Base-by-base conservation (phyloP, 345 rosid species). In the Barbarea vulgaris region DNA sequence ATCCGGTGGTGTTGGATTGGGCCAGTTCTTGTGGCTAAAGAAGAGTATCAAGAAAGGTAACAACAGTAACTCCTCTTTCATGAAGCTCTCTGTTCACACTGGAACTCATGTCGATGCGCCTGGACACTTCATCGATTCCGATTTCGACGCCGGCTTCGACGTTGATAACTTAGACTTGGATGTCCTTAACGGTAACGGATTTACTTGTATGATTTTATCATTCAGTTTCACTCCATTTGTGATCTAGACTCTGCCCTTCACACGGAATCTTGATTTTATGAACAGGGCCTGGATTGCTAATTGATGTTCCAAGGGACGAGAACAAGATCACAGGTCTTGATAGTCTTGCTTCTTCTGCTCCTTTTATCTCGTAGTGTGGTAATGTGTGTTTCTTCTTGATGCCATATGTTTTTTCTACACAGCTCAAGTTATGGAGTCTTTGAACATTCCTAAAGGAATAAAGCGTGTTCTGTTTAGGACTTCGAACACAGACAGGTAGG, bases 71-170 rank as follows among this genome's bases (percentile, higher is more conserved):
- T 52, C 57, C 3, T 52, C 31, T 52, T 24, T 24, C 57, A 89
- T 91, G 94, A 91, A 91, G 78, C 81, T 93, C 3, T 87, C 96
- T 8, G 67, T 87, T 9, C 98, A 93, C 73, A 85, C 97, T 0
- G 98, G 97, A 14, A 93, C 98, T 1, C 98, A 93, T 76, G 86
- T 93, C 2, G 98, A 93, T 41, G 91, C 97, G 6, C 97, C 98
- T 2, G 97, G 98, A 1, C 98, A 91, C 54, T 89, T 93, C 64
- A 82, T 86, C 54, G 98, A 93, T 59, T 87, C 86, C 34, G 97
- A 93, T 50, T 88, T 52, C 93, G n/a, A 52, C 2, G 56, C 56
- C 12, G 56, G 56, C 15, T 52, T 52, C 9, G 56, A 52, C 4
- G 30, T 52, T 6, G 56, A 52, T 52, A 52, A 11, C n/a, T 52